Evolutionary conservation across 2,329 filamentous ascomycete genomes (phyloP).

Genomic region (Sphaerostilbella broomeana): DNA sequence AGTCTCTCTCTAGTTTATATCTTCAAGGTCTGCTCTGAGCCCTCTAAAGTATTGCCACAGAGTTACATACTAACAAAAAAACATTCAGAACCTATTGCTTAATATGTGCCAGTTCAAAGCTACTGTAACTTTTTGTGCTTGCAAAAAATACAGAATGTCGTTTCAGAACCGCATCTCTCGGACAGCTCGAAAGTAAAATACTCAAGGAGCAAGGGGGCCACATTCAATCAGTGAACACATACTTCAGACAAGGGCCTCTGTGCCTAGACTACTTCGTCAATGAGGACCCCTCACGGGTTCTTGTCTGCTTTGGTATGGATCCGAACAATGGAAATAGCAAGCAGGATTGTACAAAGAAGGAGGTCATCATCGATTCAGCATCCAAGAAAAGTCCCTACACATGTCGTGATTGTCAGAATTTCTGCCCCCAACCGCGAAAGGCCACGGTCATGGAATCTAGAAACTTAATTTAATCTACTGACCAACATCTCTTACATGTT

Average conservation of each 20-base stretch:
- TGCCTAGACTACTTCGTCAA: slow-evolving; percentile 13
- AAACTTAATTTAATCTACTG: too few species aligned
- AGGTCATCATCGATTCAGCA: slow-evolving; percentile 1
- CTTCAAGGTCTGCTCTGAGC: too few species aligned
- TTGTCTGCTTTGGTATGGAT: slow-evolving; percentile 14
- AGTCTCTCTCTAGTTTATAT: too few species aligned
- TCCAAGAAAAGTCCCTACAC: slow-evolving; percentile 1
- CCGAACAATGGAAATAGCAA: slow-evolving; percentile 12
- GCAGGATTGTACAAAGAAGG: slow-evolving; percentile 13
- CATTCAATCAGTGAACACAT: slow-evolving; percentile 4
- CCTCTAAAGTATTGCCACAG: too few species aligned
- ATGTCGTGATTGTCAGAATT: slow-evolving; percentile 1
- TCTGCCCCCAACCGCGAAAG: too few species aligned
- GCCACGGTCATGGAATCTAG: too few species aligned
- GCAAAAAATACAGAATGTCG: not conserved
- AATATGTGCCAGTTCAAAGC: slow-evolving; percentile 5
- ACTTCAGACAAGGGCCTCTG: slow-evolving; percentile 3
- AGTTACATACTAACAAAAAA: too few species aligned
- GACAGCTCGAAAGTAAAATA: slow-evolving; percentile 2
- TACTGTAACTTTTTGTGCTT: slow-evolving; percentile 2
- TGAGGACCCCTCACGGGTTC: slow-evolving; percentile 8
- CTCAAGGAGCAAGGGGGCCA: slow-evolving; percentile 7
- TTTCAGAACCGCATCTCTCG: not conserved
- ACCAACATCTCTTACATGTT: too few species aligned
- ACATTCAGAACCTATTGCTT: too few species aligned